These are phyloP conservation scores for Syzygium syzygioides DNA, from an alignment of 441 rosid genomes.

Conservation along the genomic window DNA sequence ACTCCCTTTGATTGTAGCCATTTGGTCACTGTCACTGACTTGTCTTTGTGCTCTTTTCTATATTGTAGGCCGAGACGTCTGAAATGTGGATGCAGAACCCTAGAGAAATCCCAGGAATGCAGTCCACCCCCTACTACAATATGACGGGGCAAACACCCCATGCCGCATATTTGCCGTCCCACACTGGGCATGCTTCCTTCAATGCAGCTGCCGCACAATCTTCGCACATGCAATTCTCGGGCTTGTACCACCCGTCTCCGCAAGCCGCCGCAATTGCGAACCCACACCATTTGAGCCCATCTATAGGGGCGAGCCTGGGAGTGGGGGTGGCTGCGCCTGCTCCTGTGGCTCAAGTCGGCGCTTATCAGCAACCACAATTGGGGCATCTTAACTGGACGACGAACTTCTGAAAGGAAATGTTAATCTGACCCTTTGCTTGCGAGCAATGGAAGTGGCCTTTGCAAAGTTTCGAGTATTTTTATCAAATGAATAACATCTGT, in stretches of 20 bases:
- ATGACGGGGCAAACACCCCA: constrained; percentile 81
- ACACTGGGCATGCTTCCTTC: constrained; percentile 69
- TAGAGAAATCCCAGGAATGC: constrained; percentile 62
- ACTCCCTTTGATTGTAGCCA: neutral
- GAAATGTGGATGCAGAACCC: constrained; percentile 93
- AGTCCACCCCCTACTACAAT: constrained; percentile 69
- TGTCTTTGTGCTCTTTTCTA: neutral
- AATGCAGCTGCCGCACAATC: constrained; percentile 76
- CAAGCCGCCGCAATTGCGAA: constrained; percentile 69
- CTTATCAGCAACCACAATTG: constrained; percentile 85
- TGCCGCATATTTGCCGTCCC: constrained; percentile 75
- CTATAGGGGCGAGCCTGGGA: constrained; percentile 73
- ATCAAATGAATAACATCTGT: constrained; percentile 33
- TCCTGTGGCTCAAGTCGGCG: constrained; percentile 73
- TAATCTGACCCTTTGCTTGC: constrained; percentile 37
- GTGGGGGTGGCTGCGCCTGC: constrained; percentile 69
- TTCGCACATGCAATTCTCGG: constrained; percentile 87
- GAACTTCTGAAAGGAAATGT: constrained; percentile 54
- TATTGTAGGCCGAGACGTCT: constrained; percentile 66
- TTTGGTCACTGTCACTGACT: neutral
- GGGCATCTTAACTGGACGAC: constrained; percentile 91
- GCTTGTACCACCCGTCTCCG: constrained; percentile 65
- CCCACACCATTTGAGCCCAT: constrained; percentile 76
- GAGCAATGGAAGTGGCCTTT: constrained; percentile 57
- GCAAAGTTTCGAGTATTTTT: constrained; percentile 32